Evolutionary conservation across 495 filamentous ascomycete genomes (phyloP).

Genomic region (Aspergillus avenaceus): DNA sequence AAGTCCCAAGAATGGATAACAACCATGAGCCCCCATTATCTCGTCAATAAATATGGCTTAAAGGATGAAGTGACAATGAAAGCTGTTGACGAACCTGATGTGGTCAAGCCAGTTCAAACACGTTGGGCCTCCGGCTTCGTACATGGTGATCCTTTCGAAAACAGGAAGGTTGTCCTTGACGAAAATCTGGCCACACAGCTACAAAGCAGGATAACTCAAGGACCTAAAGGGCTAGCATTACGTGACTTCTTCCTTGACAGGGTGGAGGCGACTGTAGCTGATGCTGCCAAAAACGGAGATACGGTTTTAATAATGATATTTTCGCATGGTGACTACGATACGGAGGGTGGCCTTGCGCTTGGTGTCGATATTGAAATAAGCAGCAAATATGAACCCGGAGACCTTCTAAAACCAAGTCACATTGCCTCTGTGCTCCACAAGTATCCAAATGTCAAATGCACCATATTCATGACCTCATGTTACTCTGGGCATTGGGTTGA

Average conservation of each 20-base stretch:
- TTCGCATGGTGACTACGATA: conserved; percentile 10
- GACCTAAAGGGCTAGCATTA: neutral
- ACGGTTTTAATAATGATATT: conserved; percentile 11
- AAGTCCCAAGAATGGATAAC: conserved; percentile 9
- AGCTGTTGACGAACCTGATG: neutral
- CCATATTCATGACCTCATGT: conserved; percentile 16
- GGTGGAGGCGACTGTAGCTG: neutral
- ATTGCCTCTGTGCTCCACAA: conserved; percentile 1
- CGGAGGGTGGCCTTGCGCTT: conserved; percentile 1
- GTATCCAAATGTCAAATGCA: conserved; percentile 3
- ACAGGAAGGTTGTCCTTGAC: conserved; percentile 8
- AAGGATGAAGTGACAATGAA: conserved; percentile 1
- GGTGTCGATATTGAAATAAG: neutral
- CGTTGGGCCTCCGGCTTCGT: conserved; percentile 10
- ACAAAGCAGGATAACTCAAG: conserved; percentile 1
- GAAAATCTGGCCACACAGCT: neutral
- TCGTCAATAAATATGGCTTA: conserved; percentile 6
- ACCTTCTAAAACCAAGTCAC: neutral
- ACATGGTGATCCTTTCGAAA: conserved; percentile 11
- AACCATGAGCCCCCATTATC: conserved; percentile 1
- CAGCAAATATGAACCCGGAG: neutral
- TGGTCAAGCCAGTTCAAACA: neutral
- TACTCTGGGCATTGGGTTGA: conserved; percentile 16
- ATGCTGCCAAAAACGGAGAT: conserved; percentile 3
- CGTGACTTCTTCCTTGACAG: conserved; percentile 5